phyloP scores from a whole-genome alignment of 768 basidiomycete species.

The Butyriboletus loyo region DNA sequence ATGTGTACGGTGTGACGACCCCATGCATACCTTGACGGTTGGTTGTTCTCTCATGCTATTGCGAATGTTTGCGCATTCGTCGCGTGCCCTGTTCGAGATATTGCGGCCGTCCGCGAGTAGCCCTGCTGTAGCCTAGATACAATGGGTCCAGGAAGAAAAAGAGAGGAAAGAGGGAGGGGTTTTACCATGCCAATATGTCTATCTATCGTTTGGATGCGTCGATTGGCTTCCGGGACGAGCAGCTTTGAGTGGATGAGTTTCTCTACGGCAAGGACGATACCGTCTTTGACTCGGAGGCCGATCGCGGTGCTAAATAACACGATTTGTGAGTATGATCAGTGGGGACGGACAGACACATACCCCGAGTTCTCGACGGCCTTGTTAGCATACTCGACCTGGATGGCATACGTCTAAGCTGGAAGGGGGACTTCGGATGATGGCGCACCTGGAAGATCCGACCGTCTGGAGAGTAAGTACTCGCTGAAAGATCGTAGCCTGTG shows the following conservation, averaged over 20 bases:
- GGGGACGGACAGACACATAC: constrained; percentile 38
- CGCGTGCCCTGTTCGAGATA: constrained; percentile 77
- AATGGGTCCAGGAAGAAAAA: neutral
- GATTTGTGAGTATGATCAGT: neutral
- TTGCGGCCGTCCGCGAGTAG: constrained; percentile 92
- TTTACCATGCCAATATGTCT: constrained; percentile 88
- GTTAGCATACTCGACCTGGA: constrained; percentile 93
- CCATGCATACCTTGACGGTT: constrained; percentile 66
- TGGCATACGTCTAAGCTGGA: constrained; percentile 1
- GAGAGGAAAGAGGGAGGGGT: neutral
- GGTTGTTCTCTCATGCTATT: constrained; percentile 71
- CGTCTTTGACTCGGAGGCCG: constrained; percentile 91
- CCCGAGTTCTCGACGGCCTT: constrained; percentile 99
- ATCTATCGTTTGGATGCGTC: constrained; percentile 91
- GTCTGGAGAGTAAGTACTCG: constrained; percentile 93
- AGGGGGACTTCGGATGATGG: neutral
- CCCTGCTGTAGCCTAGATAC: constrained; percentile 80
- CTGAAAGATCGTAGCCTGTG: constrained; percentile 96
- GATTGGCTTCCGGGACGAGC: constrained; percentile 87
- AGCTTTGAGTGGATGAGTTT: constrained; percentile 96
- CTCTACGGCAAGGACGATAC: constrained; percentile 95
- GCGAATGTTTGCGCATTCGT: constrained; percentile 75
- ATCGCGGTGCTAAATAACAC: constrained; percentile 75
- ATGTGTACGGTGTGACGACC: neutral
- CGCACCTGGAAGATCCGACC: constrained; percentile 97